phyloP scores from a whole-genome alignment of 257 asterid genomes.

The Scutellaria galericulata region DNA sequence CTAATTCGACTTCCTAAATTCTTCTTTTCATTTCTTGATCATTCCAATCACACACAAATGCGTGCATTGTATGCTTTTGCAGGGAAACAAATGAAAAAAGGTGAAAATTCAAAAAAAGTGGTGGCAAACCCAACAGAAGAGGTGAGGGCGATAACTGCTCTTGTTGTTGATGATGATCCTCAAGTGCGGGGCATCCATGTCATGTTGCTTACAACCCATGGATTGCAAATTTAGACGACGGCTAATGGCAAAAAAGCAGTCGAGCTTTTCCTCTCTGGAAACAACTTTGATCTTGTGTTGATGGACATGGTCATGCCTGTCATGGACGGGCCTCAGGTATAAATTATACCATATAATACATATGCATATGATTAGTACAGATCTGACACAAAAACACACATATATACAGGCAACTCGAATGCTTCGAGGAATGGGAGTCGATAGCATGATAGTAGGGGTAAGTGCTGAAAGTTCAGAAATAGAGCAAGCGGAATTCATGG shows the following conservation, averaged over 20 bases:
- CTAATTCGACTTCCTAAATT: no score
- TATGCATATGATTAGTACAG: no score
- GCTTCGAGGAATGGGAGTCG: conserved; percentile 54
- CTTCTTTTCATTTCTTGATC: no score
- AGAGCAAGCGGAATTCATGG: conserved; percentile 41
- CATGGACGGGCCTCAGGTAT: conserved; percentile 26
- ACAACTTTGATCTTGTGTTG: conserved; percentile 47
- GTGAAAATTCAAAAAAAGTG: conserved; percentile 20
- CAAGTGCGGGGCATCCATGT: conserved; percentile 40
- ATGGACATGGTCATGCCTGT: conserved; percentile 69
- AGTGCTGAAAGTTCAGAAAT: conserved; percentile 27
- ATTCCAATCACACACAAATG: no score
- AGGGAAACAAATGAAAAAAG: neutral
- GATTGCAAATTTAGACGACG: conserved; percentile 38
- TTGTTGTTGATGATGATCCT: conserved; percentile 59
- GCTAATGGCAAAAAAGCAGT: conserved; percentile 58
- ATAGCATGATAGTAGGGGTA: neutral
- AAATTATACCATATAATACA: no score
- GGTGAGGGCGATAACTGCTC: conserved; percentile 36
- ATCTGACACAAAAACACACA: conserved; percentile 25
- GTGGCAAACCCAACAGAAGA: neutral
- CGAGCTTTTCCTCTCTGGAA: conserved; percentile 45
- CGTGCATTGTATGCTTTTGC: no score
- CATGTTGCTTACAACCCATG: neutral
- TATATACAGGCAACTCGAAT: conserved; percentile 17